These are phyloP conservation scores for Sporopachydermia quercuum DNA, from an alignment of 805 yeast genomes.

Conservation along the genomic window DNA sequence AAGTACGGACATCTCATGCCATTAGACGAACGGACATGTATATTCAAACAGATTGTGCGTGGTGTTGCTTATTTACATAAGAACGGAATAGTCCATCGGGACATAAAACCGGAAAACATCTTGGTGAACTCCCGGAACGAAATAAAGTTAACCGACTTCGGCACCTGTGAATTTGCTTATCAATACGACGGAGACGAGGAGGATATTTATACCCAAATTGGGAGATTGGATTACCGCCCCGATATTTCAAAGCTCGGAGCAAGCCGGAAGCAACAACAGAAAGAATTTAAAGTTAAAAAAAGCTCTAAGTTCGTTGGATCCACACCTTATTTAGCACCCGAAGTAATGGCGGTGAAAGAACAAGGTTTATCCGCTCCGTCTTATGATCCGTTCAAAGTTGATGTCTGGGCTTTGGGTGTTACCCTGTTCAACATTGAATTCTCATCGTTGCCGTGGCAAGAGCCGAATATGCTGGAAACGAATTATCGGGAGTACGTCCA, in stretches of 20 bases:
- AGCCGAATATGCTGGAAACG: constrained; percentile 30
- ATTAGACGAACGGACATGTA: constrained; percentile 40
- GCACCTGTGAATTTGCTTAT: constrained; percentile 52
- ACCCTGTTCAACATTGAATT: constrained; percentile 44
- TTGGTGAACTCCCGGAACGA: constrained; percentile 44
- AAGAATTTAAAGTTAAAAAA: constrained; percentile 15
- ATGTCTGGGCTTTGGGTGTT: constrained; percentile 62
- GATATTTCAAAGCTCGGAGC: not conserved
- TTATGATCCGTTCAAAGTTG: constrained; percentile 55
- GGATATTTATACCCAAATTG: constrained; percentile 3
- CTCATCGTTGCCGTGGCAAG: constrained; percentile 44
- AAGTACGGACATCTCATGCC: constrained; percentile 23
- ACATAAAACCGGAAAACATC: constrained; percentile 63
- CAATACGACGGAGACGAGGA: constrained; percentile 16
- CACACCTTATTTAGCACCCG: constrained; percentile 74
- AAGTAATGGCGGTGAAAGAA: constrained; percentile 39
- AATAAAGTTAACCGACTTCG: constrained; percentile 62
- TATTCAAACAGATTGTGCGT: constrained; percentile 51
- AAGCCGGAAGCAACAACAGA: constrained; percentile 6
- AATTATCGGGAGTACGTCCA: constrained; percentile 41
- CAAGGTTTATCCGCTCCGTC: constrained; percentile 15
- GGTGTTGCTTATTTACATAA: constrained; percentile 53
- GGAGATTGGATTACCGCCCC: not conserved
- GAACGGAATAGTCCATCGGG: constrained; percentile 55
- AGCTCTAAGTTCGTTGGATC: constrained; percentile 50